Evolutionary conservation across 192 early-diverging fungal species (phyloP).

Genomic region (Geosiphon pyriformis): DNA sequence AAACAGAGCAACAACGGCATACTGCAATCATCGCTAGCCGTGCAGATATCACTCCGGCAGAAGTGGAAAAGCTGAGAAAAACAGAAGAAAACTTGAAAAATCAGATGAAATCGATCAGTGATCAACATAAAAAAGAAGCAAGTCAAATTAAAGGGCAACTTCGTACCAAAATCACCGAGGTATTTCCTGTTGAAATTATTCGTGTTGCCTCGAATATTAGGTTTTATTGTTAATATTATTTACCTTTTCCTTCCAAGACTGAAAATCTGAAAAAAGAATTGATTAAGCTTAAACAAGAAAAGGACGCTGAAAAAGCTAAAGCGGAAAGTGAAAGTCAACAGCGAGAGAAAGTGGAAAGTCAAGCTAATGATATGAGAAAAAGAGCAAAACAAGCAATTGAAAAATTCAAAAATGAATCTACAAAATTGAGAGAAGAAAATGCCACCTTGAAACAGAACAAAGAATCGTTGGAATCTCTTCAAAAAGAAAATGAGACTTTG

Average conservation of each 20-base stretch:
- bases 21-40: background rate
- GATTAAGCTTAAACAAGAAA: constrained; percentile 2
- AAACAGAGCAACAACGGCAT: background rate
- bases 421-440: background rate
- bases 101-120: background rate
- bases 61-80: background rate
- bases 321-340: background rate
- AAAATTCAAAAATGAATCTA: background rate
- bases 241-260: constrained; percentile 1
- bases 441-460: background rate
- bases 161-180: background rate
- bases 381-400: background rate
- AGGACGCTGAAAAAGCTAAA: background rate
- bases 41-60: background rate
- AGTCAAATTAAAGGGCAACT: background rate
- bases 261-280: constrained; percentile 13
- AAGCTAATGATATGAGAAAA: background rate
- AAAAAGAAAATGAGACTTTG: background rate
- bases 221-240: background rate
- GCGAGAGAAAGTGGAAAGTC: background rate
- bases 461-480: too few species aligned
- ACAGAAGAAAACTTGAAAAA: background rate
- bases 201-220: background rate
- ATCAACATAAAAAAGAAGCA: background rate
- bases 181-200: constrained; percentile 7